Evolutionary conservation across 176 grass and related monocot genomes (phyloP), one percentile per base, ranked within the genome.

Genomic region (Oryza glaberrima): DNA sequence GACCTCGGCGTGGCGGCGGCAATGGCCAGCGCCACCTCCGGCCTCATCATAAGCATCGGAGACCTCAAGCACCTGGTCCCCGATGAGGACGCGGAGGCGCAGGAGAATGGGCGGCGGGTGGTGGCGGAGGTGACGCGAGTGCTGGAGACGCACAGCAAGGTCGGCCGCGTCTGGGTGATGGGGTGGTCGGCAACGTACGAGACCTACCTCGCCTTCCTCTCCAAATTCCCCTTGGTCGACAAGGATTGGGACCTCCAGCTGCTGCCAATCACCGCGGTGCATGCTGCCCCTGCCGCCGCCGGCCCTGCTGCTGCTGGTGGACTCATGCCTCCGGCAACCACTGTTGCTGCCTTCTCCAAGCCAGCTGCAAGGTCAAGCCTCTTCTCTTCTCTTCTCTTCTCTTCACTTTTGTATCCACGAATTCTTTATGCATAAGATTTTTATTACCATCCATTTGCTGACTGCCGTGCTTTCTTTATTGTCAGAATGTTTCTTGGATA

Each of bases 211-310:
- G 83, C 94, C 77, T 99, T 99, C 88, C 86, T 99, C 15, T 94
- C 93, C 36, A 94, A 87, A 84, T 94, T 94, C 85, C 96, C 93
- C 11, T 88, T 99, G 80, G 43, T 99, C 67, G 93, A 99, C 75
- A 99, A 92, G 79, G 96, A 99, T 44, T 96, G 93, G 96, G 90
- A 99, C 9, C 83, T 99, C 66, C 93, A 93, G 94, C 87, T 99
- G 60, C 84, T 99, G 72, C 96, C 96, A 0, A 91, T 96, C 70
- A 96, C 96, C 23, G 79, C 86, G 20, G 60, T 82, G 32, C 83
- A 91, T 20, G 67, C 79, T 41, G 80, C 16, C 38, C 26, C 26
- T 26, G 38, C 38, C 47, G 80, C 16, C 70, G 32, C 15, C 69
- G 65, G 82, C 44, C 2, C 40, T 20, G 16, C 13, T 9, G 16